These are phyloP conservation scores for Blastobotrys parvus DNA, from an alignment of 805 yeast species.

Conservation along the genomic window DNA sequence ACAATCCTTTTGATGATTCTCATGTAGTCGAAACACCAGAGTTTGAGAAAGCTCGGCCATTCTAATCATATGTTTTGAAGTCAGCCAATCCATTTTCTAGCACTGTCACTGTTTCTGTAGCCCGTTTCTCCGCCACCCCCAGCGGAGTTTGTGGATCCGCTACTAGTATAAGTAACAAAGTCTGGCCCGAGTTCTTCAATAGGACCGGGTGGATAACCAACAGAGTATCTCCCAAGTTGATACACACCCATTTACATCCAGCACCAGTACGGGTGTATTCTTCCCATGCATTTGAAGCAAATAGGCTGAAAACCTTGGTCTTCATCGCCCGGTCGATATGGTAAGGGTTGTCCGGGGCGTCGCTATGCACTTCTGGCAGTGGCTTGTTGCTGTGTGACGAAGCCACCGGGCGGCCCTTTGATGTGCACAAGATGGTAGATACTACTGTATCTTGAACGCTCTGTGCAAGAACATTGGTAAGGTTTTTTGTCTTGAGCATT, in stretches of 20 bases:
- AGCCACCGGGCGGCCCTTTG: conserved; percentile 16
- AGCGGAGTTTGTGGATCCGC: conserved; percentile 23
- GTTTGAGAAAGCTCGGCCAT: not conserved
- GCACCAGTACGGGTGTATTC: conserved; percentile 14
- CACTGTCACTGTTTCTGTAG: conserved; percentile 19
- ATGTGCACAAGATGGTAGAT: conserved; percentile 18
- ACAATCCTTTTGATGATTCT: conserved; percentile 49
- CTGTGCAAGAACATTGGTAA: conserved; percentile 18
- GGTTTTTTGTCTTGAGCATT: conserved; percentile 16
- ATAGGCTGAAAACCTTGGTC: conserved; percentile 24
- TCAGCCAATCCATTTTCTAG: conserved; percentile 20
- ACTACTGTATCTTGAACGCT: conserved; percentile 15
- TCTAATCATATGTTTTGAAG: conserved; percentile 9
- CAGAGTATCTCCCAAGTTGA: conserved; percentile 19
- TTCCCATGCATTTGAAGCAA: conserved; percentile 24
- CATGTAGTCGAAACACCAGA: conserved; percentile 24
- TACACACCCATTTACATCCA: conserved; percentile 20
- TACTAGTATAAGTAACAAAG: conserved; percentile 18
- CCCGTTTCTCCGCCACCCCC: conserved; percentile 19
- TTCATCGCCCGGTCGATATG: conserved; percentile 19
- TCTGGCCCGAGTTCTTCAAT: conserved; percentile 8
- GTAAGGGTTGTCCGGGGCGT: conserved; percentile 11
- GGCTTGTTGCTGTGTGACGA: conserved; percentile 17
- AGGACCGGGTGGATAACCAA: conserved; percentile 14
- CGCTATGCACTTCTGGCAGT: conserved; percentile 14